Conservation (phyloP, 1,284 basidiomycete genomes). For the Naganishia albida region DNA sequence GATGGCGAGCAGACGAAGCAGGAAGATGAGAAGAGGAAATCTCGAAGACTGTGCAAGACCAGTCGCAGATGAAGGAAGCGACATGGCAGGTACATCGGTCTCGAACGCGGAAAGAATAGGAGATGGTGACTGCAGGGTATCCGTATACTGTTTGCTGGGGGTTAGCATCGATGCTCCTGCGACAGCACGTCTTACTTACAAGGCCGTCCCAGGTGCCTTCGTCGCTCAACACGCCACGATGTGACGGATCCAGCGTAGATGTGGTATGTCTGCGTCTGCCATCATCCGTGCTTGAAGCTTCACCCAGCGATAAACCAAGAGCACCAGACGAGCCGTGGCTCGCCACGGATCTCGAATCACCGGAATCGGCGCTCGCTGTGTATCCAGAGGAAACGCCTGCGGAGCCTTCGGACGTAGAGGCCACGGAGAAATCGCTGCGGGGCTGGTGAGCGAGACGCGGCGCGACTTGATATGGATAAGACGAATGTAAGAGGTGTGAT, state of each 20-base stretch:
- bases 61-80: conserved; percentile 4
- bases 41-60: conserved; percentile 12
- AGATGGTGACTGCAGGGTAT: conserved; percentile 17
- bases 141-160: conserved; percentile 7
- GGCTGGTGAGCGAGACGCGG: conserved; percentile 23
- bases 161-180: background rate
- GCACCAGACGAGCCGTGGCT: conserved; percentile 8
- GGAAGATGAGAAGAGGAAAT: conserved; percentile 27
- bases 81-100: conserved; percentile 15
- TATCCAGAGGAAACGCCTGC: conserved; percentile 16
- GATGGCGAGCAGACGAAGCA: conserved; percentile 29
- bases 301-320: conserved; percentile 10
- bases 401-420: conserved; percentile 20
- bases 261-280: background rate
- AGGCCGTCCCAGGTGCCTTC: conserved; percentile 13
- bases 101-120: conserved; percentile 24
- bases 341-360: conserved; percentile 10
- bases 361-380: conserved; percentile 12
- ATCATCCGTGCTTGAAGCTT: background rate
- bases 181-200: background rate
- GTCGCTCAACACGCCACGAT: conserved; percentile 4
- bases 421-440: conserved; percentile 23
- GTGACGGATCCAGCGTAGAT: background rate
- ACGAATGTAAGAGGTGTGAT: background rate
- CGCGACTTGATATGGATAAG: conserved; percentile 5